Base-by-base conservation (phyloP, 805 yeast species). In the Metschnikowia rubicola region DNA sequence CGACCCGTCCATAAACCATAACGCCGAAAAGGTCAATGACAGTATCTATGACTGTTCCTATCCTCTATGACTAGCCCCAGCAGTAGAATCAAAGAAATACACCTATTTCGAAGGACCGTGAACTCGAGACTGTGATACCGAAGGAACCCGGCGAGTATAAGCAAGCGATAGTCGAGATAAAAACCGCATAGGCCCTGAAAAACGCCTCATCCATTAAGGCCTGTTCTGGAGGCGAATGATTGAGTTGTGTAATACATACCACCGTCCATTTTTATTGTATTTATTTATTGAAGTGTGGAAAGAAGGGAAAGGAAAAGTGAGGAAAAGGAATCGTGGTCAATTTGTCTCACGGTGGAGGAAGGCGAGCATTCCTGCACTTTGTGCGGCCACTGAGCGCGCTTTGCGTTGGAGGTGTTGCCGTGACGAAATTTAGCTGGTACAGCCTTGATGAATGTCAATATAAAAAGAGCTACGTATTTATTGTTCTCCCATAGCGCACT, bases 231-330 rank as follows among this genome's bases (percentile, higher is more conserved):
- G 21, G 35, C 40, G 39, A 15, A 38, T 29, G 17, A 26, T 30
- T 17, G 36, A 28, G 17, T 34, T 26, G 9, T 9, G 30, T 12
- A 30, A 28, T 67, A 77, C 81, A 68, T 77, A 77, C 81, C 80
- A 68, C 80, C 80, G 77, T 78, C 82, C 82, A 78, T 77, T 62
- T 67, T 70, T 60, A 34, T 30, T 44, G 49, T 44, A 50, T 38
- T 57, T 48, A 50, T 53, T 54, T 52, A 54, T 37, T 55, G 43
- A 45, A 43, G 45, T 51, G 54, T 53, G 51, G 37, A 49, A 51
- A 49, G 55, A 48, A 51, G 53, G 51, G 56, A 54, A 59, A 54
- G 54, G 53, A 52, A 49, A 52, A 44, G 48, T 49, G 55, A 55
- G 56, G 54, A 57, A 56, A 57, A 56, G 49, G 47, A 48, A 45